A percentile compares a stretch with the other conserved stretches of the same genome.
Evolutionary conservation across 2,329 filamentous ascomycete species (phyloP).

Genomic region (Fusarium humuli): DNA sequence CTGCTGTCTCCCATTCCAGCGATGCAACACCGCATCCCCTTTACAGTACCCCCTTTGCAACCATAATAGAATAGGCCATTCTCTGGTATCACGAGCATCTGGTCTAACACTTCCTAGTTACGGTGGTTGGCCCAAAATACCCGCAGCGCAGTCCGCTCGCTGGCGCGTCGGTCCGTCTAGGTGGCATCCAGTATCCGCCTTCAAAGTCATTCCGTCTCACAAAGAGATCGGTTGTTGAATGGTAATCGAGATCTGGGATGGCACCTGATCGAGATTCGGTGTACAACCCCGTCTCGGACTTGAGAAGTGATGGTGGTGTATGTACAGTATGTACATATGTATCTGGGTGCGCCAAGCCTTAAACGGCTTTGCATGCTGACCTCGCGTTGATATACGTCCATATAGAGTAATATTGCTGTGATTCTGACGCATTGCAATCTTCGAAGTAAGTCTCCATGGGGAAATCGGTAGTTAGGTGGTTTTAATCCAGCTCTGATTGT

Average conservation of each 20-base stretch:
- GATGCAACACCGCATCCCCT: neutral
- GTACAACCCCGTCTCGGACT: constrained; percentile 11
- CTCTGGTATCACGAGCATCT: neutral
- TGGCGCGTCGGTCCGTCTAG: constrained; percentile 4
- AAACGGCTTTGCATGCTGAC: constrained; percentile 10
- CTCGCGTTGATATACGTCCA: constrained; percentile 2
- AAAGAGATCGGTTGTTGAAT: constrained; percentile 26
- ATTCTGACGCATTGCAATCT: constrained; percentile 22
- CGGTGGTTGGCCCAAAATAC: neutral
- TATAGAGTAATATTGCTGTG: constrained; percentile 16
- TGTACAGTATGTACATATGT: neutral
- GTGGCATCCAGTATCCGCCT: constrained; percentile 12
- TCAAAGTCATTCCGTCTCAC: constrained; percentile 9
- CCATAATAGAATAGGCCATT: neutral
- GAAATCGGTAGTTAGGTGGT: neutral
- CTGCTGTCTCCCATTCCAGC: constrained; percentile 3
- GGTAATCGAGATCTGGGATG: constrained; percentile 30
- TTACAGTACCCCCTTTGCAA: neutral
- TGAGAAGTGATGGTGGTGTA: neutral
- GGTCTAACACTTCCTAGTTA: neutral
- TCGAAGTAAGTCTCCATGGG: neutral
- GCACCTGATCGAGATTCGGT: constrained; percentile 33
- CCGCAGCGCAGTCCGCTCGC: neutral
- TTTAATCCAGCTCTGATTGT: neutral
- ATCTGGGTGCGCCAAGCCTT: constrained; percentile 18